Evolutionary conservation across 2,329 filamentous ascomycete species (phyloP), one percentile per base, ranked within the genome.

Genomic region (Penicillium psychrosexuale): DNA sequence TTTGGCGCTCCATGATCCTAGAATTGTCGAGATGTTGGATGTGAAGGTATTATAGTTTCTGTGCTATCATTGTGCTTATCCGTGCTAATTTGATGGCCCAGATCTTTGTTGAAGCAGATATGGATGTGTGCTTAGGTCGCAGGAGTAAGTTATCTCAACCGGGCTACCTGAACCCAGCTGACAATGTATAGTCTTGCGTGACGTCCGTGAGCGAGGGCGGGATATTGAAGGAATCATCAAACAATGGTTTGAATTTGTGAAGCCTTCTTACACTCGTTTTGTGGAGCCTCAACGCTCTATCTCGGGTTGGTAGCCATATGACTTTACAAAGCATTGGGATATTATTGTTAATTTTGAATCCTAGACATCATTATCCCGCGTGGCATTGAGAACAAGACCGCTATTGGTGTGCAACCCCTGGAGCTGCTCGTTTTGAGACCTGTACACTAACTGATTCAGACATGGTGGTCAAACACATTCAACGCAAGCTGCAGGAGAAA

Each of bases 91-190:
- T 6, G 2, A 44, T 27, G 9, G 0, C 38, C 1, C 52, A 83
- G 88, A 95, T 99, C 50, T 99, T 96, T 71, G 95, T 94, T 56
- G 94, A 97, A 74, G 95, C 94, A 38, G 94, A 99, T 73, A 87
- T 89, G 60, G 94, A 99, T 73, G 89, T 95, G 2, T 99, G 94
- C 70, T 80, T 99, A 45, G 93, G 92, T 27, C 82, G 93, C 74
- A 82, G 93, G 83, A 85, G 91, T 95, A 77, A 71, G 86, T 61
- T 34, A 12, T 13, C 8, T 49, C 11, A 9, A 24, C 40, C 17
- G 11, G 13, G 12, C 15, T 24, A 31, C 13, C 13, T 43, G 8
- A 36, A 2, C 33, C n/a, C 19, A 24, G 53, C 66, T 72, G 57
- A 70, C 49, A n/a, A 33, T 50, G 57, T 59, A 45, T 57, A 91